Base-by-base conservation (phyloP, 2,329 filamentous ascomycete genomes). In the Alternaria triticimaculans region DNA sequence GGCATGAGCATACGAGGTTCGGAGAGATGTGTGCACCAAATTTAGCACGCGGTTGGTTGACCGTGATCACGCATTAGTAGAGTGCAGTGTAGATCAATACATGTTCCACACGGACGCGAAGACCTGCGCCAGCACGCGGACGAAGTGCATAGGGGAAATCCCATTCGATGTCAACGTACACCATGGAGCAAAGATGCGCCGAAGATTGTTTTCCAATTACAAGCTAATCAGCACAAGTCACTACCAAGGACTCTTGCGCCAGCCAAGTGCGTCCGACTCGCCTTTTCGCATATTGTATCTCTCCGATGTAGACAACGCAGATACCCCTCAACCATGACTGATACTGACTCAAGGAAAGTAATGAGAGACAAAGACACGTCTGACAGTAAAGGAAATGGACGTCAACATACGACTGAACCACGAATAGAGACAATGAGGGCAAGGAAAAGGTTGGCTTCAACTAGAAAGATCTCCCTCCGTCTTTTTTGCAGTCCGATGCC, bases 171-270 rank as follows among this genome's bases (percentile, higher is more conserved):
- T 18, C 28, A 18, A 50, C 15, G n/a, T 41, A 18, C 37, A 41
- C 37, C 30, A 49, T 37, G 12, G 43, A 55, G 49, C 25, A 55
- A 46, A 61, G 54, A 60, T 55, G 60, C 57, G 61, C 65, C 60
- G 57, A 68, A 66, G 51, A 62, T 68, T 66, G 65, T 70, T 74
- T 74, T 75, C 70, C 73, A 72, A 75, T 76, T 75, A 75, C 68
- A 58, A 72, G 66, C 65, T 71, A 72, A 62, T 64, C 64, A 59
- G 65, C 65, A 66, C 62, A 68, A 64, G 58, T 60, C 63, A 68
- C 62, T 64, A 67, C 59, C 61, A 59, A 67, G 70, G 71, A 75
- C 71, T 68, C 68, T 70, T 68, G 70, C 72, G 64, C 76, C 73
- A 72, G 70, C 70, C 68, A 71, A 68, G 68, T 67, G 68, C 66